These are phyloP conservation scores for Salvia sclarea DNA, from an alignment of 305 asterid species.

Conservation along the genomic window DNA sequence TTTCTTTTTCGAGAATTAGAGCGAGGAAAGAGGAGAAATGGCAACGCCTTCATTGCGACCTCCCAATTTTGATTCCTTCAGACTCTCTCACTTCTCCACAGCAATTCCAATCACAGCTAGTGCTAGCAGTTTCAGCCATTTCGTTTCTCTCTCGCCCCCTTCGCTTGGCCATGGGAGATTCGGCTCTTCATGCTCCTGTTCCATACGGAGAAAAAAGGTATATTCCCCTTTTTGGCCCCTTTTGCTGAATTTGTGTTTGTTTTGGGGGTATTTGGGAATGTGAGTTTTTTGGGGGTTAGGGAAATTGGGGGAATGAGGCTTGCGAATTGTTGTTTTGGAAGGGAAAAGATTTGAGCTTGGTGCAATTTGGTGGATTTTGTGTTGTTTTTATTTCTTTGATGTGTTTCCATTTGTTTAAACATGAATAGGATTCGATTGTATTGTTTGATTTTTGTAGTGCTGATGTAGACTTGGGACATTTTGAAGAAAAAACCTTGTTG, in stretches of 20 bases:
- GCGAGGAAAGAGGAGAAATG: conserved; percentile 30
- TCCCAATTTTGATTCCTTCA: conserved; percentile 46
- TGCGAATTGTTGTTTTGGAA: conserved; percentile 16
- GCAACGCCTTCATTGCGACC: conserved; percentile 45
- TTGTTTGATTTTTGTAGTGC: conserved; percentile 11
- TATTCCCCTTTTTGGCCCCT: background rate
- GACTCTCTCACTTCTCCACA: conserved; percentile 39
- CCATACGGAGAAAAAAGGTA: conserved; percentile 43
- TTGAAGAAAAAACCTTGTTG: background rate
- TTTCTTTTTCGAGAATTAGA: conserved; percentile 10
- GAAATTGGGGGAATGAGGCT: conserved; percentile 28
- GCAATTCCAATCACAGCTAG: conserved; percentile 30
- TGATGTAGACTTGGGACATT: conserved; percentile 13
- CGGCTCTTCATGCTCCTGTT: conserved; percentile 32
- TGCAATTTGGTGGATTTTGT: conserved; percentile 16
- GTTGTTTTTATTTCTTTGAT: conserved; percentile 10
- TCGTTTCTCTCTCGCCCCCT: conserved; percentile 34
- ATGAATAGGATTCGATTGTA: background rate
- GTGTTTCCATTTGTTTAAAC: background rate
- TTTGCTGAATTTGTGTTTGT: conserved; percentile 9
- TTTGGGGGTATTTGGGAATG: conserved; percentile 14
- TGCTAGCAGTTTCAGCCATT: conserved; percentile 33
- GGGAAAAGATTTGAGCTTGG: conserved; percentile 26
- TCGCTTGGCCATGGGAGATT: conserved; percentile 26
- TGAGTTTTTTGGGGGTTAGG: background rate